Conservation (phyloP, 2,329 filamentous ascomycete species). For the Trichophyton mentagrophytes region DNA sequence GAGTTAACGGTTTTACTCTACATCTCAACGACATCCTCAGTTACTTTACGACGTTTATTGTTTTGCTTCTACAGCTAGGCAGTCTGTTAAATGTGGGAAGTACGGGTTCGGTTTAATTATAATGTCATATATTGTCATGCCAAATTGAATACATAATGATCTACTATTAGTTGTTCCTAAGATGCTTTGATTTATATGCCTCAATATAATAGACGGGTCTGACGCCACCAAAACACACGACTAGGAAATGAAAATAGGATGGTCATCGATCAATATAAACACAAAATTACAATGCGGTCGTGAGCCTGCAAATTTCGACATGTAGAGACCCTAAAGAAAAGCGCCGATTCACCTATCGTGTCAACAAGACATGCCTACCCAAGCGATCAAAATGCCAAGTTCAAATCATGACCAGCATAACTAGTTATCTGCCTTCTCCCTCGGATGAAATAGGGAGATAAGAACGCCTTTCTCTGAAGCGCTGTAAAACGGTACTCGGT, state of each 20-base stretch:
- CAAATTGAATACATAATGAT: too few relatives aligned
- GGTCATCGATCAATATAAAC: neutral
- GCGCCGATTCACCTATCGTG: neutral
- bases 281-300: neutral
- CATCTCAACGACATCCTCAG: neutral
- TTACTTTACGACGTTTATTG: neutral
- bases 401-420: neutral
- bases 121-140: neutral
- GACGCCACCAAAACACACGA: too few relatives aligned
- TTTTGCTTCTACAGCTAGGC: neutral
- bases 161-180: neutral
- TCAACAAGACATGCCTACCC: neutral
- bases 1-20: neutral
- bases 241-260: neutral
- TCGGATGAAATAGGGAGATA: neutral
- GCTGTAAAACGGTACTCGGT: neutral
- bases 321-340: neutral
- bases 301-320: neutral
- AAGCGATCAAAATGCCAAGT: neutral
- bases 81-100: neutral
- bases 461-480: neutral
- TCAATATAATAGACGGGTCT: neutral
- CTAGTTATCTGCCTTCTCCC: neutral
- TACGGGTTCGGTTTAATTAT: neutral
- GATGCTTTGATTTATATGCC: neutral